Conservation (phyloP, 2,329 filamentous ascomycete species). For the Clarireedia paspali region DNA sequence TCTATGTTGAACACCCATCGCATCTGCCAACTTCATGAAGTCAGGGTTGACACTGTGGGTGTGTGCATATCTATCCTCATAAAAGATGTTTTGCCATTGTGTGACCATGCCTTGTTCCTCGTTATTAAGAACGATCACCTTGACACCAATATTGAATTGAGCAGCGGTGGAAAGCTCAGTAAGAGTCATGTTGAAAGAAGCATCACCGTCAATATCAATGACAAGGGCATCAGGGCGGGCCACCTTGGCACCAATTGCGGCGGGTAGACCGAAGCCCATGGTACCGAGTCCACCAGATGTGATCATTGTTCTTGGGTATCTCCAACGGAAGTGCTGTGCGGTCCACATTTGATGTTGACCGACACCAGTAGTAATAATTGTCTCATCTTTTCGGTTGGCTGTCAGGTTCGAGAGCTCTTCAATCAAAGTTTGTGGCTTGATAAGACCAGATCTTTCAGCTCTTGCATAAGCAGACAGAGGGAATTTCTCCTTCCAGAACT, state of each 20-base stretch:
- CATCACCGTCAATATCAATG: constrained; percentile 94
- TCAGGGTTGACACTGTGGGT: constrained; percentile 95
- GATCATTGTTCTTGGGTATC: constrained; percentile 85
- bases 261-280: constrained; percentile 93
- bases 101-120: constrained; percentile 99
- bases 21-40: constrained; percentile 86
- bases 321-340: constrained; percentile 94
- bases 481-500: constrained; percentile 85
- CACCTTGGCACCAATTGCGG: constrained; percentile 93
- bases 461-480: constrained; percentile 76
- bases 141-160: constrained; percentile 95
- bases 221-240: constrained; percentile 55
- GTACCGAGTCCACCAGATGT: constrained; percentile 92
- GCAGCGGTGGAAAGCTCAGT: constrained; percentile 89
- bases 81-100: constrained; percentile 97
- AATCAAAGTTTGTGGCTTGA: constrained; percentile 92
- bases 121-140: constrained; percentile 92
- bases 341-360: constrained; percentile 99
- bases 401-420: constrained; percentile 84
- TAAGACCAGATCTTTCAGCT: constrained; percentile 65
- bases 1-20: constrained; percentile 78
- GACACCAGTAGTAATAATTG: constrained; percentile 87
- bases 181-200: constrained; percentile 98
- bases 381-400: constrained; percentile 69
- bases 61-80: constrained; percentile 85